Evolutionary conservation across 768 basidiomycete genomes (phyloP).

Genomic region (Rhodotorula paludigena): DNA sequence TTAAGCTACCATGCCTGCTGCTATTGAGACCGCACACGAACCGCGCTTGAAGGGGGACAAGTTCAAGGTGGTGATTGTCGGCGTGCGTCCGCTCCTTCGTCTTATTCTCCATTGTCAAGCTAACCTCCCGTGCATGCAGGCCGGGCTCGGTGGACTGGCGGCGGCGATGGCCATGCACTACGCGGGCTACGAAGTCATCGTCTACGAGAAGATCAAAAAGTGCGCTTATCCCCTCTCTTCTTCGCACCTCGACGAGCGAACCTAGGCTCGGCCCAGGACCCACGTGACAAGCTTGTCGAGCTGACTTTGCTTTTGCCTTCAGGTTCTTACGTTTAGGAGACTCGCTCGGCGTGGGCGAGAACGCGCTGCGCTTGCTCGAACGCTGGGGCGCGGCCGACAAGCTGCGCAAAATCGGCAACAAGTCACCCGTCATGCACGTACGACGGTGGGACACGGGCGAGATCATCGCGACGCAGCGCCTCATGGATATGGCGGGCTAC

Average conservation of each 20-base stretch:
- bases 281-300: no score
- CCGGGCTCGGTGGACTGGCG: not conserved
- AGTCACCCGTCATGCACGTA: slow-evolving; percentile 18
- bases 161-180: slow-evolving; percentile 5
- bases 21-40: not conserved
- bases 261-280: no score
- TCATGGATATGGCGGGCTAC: slow-evolving; percentile 32
- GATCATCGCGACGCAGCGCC: slow-evolving; percentile 21
- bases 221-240: not conserved
- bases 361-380: slow-evolving; percentile 23
- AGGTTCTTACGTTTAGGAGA: slow-evolving; percentile 13
- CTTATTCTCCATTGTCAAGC: not conserved
- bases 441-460: slow-evolving; percentile 31
- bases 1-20: not conserved
- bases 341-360: slow-evolving; percentile 26
- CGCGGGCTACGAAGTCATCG: slow-evolving; percentile 26
- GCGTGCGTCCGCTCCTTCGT: not conserved
- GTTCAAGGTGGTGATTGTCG: not conserved
- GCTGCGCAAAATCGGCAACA: slow-evolving; percentile 27
- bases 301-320: not conserved
- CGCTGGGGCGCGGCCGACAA: slow-evolving; percentile 26
- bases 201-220: slow-evolving; percentile 30
- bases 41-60: slow-evolving; percentile 1
- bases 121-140: not conserved
- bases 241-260: not conserved